phyloP scores from a whole-genome alignment of 345 rosid genomes.

The Gossypium australe region DNA sequence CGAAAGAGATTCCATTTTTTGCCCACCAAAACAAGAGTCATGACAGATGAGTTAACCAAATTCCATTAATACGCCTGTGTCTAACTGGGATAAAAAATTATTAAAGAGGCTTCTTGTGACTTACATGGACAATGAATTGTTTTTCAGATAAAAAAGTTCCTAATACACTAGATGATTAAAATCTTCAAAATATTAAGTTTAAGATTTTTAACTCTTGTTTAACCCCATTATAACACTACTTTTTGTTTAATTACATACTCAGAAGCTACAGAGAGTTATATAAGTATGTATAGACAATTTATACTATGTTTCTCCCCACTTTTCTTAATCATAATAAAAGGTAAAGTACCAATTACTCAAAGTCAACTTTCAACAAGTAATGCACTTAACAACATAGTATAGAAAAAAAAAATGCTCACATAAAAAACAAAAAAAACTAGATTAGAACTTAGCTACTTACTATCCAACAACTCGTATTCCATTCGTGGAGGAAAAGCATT shows the following conservation, averaged over 20 bases:
- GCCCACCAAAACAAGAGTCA: neutral
- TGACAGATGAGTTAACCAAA: neutral
- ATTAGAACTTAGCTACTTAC: slow-evolving; percentile 38
- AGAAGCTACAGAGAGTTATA: neutral
- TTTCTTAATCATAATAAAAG: neutral
- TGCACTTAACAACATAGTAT: neutral
- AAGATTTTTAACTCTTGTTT: neutral
- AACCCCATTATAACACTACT: neutral
- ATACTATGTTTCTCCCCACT: neutral
- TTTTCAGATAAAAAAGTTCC: neutral
- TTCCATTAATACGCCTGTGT: neutral
- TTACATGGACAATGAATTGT: neutral
- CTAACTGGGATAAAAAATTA: neutral
- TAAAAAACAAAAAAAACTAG: neutral
- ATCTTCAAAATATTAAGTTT: neutral
- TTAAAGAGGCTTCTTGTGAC: neutral
- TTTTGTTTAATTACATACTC: neutral
- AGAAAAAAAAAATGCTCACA: neutral
- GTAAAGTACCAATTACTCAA: neutral
- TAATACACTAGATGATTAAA: neutral
- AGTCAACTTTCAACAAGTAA: neutral
- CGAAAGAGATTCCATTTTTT: neutral
- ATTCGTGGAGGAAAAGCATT: slow-evolving; percentile 82
- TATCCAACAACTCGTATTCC: slow-evolving; percentile 83
- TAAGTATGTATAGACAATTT: neutral